Evolutionary conservation across 2,329 filamentous ascomycete genomes (phyloP), one percentile per base, ranked within the genome.

Genomic region (Cytospora schulzeri): DNA sequence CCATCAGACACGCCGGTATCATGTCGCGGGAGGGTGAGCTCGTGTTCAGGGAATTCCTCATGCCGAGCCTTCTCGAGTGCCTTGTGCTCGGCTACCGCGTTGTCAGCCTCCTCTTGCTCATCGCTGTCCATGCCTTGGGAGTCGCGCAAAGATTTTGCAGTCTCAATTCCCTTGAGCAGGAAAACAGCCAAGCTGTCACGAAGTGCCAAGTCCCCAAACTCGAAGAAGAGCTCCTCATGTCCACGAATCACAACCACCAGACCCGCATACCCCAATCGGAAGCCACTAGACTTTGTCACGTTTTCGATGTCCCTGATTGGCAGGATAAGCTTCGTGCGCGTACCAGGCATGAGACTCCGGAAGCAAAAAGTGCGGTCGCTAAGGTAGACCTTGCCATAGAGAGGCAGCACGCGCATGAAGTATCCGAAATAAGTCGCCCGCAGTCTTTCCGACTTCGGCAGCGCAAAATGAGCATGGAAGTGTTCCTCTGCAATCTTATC

Each of bases 331-430:
- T 97, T 98, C 0, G 94, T 97, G 63, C 92, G 88, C 3, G 92
- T 96, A 1, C 93, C 93, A 1, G 92, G 92, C 41, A 97, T 81
- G 60, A 98, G 80, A 73, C 93, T 97, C 63, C 95, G 90, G 78
- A 97, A 99, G 78, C 95, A 99, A 69, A 98, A 91, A 64, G 89
- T 90, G 26, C 87, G 86, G 69, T 93, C 88, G 73, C 95, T 93
- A 69, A 98, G 89, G 76, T 99, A 99, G 38, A 98, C 91, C 77
- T 98, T 99, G 70, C 95, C 95, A 71, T 97, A 98, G 2, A 98
- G 83, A 3, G 95, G 95, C 33, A 98, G 77, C 0, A 97, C 92
- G 3, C 93, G 88, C 70, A 96, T 88, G n/a, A 98, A 83, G 73
- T 91, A 91, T n/a, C 91, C 92, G 76, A 93, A 98, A 76, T 95